Evolutionary conservation across 306 rosid species (phyloP).

Genomic region (Morella rubra): DNA sequence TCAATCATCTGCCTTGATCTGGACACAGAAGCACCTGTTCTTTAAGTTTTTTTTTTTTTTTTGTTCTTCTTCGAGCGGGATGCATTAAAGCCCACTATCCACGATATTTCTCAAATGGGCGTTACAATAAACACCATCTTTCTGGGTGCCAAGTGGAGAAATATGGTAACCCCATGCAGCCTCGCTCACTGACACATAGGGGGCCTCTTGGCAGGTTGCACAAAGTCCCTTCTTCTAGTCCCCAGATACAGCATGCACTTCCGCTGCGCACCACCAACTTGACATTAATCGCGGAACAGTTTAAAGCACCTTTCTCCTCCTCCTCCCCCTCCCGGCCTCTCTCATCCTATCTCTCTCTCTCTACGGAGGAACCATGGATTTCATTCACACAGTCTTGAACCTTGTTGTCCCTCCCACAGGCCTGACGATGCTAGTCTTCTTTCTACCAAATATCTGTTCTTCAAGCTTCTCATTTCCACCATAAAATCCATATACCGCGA

Average conservation of each 20-base stretch:
- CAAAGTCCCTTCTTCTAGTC: not conserved
- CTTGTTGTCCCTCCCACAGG: conserved; percentile 30
- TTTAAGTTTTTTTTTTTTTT: too few species aligned
- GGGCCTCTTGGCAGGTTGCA: not conserved
- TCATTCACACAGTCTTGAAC: conserved; percentile 31
- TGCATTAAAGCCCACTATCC: not conserved
- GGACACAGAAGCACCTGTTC: too few species aligned
- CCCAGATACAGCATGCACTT: conserved; percentile 11
- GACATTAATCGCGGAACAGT: not conserved
- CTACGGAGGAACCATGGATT: conserved; percentile 35
- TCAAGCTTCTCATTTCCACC: conserved; percentile 27
- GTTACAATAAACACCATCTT: not conserved
- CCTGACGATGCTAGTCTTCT: conserved; percentile 16
- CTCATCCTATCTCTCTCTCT: not conserved
- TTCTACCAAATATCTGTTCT: conserved; percentile 34
- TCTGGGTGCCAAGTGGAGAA: not conserved
- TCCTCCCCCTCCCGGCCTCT: not conserved
- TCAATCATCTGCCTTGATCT: too few species aligned
- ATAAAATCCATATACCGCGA: conserved; percentile 22
- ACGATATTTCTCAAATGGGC: not conserved
- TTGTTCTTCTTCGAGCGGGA: too few species aligned
- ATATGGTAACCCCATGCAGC: not conserved
- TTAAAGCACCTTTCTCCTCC: not conserved
- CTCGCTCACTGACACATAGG: not conserved
- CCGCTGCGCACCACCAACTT: conserved; percentile 12